Evolutionary conservation across 2,329 filamentous ascomycete species (phyloP).

Genomic region (Mycosphaerella arachidis): DNA sequence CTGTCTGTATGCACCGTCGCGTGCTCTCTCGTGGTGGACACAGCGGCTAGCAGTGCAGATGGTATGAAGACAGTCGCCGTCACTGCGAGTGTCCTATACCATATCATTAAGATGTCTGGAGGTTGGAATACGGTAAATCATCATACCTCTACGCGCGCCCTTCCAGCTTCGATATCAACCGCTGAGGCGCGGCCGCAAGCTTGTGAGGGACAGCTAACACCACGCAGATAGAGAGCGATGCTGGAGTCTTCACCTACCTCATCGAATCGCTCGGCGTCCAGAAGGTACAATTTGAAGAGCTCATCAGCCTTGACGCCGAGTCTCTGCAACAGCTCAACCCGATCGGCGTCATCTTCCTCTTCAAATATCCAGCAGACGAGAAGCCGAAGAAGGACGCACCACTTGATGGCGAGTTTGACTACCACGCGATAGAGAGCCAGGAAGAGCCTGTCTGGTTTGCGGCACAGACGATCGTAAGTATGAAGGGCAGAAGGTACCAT

Average conservation of each 20-base stretch:
- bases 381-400: constrained; percentile 58
- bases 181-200: no score
- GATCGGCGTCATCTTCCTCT: constrained; percentile 90
- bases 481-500: no score
- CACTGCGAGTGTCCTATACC: no score
- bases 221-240: constrained; percentile 42
- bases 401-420: constrained; percentile 77
- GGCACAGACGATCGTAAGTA: constrained; percentile 74
- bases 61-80: no score
- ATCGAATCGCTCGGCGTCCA: constrained; percentile 89
- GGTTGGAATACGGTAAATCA: constrained; percentile 94
- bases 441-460: constrained; percentile 75
- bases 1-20: no score
- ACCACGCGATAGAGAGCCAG: constrained; percentile 52
- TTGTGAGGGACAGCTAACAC: no score
- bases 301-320: constrained; percentile 79
- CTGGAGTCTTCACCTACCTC: constrained; percentile 91
- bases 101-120: constrained; percentile 40
- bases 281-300: constrained; percentile 93
- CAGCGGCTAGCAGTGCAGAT: no score
- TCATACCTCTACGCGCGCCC: no score
- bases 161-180: no score
- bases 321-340: constrained; percentile 58
- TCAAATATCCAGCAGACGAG: constrained; percentile 82
- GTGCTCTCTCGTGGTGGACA: no score